phyloP scores from a whole-genome alignment of 31 red algal genomes.

The Endocladia muricata region DNA sequence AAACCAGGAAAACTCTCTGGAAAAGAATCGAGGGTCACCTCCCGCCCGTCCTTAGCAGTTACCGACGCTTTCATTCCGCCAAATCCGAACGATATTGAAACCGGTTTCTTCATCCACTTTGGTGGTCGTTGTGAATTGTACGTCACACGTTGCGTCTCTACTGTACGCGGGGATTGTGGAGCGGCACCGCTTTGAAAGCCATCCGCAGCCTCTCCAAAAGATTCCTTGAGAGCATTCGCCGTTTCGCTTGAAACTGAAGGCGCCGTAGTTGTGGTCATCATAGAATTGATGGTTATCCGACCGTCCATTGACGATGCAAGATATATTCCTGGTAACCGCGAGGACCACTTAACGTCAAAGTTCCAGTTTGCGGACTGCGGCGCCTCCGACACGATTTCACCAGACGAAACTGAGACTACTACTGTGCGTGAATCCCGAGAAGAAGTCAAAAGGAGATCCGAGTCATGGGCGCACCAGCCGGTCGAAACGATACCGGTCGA shows the following conservation, averaged over 20 bases:
- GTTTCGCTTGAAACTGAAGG: slow-evolving; percentile 78
- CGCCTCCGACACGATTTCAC: slow-evolving; percentile 71
- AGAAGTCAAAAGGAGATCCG: slow-evolving; percentile 74
- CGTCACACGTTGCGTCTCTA: slow-evolving; percentile 26
- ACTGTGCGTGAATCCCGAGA: slow-evolving; percentile 71
- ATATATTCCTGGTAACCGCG: slow-evolving; percentile 76
- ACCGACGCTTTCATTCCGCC: slow-evolving; percentile 47
- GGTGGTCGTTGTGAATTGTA: slow-evolving; percentile 51
- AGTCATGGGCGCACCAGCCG: slow-evolving; percentile 91
- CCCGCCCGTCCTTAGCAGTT: slow-evolving; percentile 18
- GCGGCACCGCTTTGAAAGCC: slow-evolving; percentile 55
- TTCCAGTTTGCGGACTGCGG: slow-evolving; percentile 65
- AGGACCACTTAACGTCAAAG: slow-evolving; percentile 82
- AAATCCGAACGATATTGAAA: slow-evolving; percentile 61
- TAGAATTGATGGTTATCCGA: slow-evolving; percentile 59
- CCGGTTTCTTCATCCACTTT: slow-evolving; percentile 62
- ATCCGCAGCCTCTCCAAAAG: slow-evolving; percentile 69
- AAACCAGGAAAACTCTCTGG: slow-evolving; percentile 23
- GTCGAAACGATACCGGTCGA: slow-evolving; percentile 62
- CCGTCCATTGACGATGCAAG: slow-evolving; percentile 63
- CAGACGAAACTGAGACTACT: slow-evolving; percentile 56
- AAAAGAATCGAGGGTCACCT: slow-evolving; percentile 34
- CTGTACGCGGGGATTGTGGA: slow-evolving; percentile 48
- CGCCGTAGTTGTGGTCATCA: slow-evolving; percentile 59
- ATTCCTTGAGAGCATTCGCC: slow-evolving; percentile 62